Base-by-base conservation (phyloP, 768 basidiomycete genomes). In the Agaricus sinodeliciosus region DNA sequence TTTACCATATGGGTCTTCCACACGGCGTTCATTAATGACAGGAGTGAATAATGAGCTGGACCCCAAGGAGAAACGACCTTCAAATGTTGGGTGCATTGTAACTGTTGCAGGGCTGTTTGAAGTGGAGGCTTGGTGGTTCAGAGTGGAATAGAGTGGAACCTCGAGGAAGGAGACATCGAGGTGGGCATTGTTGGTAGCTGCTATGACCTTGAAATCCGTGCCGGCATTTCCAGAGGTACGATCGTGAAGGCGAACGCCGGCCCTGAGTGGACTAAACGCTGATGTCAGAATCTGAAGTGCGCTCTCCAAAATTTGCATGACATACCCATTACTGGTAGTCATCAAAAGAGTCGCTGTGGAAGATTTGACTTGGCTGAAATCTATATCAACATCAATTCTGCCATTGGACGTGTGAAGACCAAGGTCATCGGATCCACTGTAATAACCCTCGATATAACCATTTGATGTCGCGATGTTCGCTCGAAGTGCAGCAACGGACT, bases 1-100 rank as follows among this genome's bases (percentile, higher is more conserved):
- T 18, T 35, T 43, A 8, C 46, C 52, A 41, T 45, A 22, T 3
- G 52, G 52, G 22, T 54, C 52, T 28, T 54, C 52, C 31, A 54
- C 52, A 3, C 12, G 44, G 15, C 16, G 45, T 28, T 48, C 15
- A n/a, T 48, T 37, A 31, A 54, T 31, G 15, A 42, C n/a, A 3
- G 52, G 39, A 12, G 18, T 48, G 27, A 54, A 42, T 16, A 40
- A 27, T 9, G 43, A 45, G 19, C 15, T 28, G 7, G 52, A 47
- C 12, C 25, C 28, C 11, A 54, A 43, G 7, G 27, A 15, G 31
- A 54, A 54, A 8, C 42, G 52, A 9, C 52, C 52, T 35, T 54
- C 45, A 18, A 54, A 54, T 15, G 52, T 54, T 9, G 45, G 46
- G 16, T 54, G 45, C n/a, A 54, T n/a, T 25, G 19, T 18, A 16